A percentile compares a stretch with the other conserved stretches of the same genome.
Conservation (phyloP, 2,329 filamentous ascomycete genomes). For the Trichoderma semiorbis region DNA sequence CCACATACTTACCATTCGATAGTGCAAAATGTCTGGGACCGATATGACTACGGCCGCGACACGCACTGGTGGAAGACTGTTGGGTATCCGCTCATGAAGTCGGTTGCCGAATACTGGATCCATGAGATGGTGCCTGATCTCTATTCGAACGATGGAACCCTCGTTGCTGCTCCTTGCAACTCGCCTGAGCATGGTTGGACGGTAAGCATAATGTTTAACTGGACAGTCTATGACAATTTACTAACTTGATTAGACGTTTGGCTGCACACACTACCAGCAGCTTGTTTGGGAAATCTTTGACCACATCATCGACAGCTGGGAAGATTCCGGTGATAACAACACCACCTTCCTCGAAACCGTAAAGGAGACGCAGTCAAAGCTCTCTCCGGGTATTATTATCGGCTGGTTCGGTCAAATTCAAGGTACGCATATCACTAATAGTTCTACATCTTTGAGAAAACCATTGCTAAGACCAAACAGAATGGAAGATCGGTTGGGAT, state of each 20-base stretch:
- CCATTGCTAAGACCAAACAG: neutral
- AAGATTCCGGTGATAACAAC: constrained; percentile 26
- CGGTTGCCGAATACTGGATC: constrained; percentile 54
- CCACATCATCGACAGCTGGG: constrained; percentile 31
- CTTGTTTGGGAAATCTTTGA: constrained; percentile 44
- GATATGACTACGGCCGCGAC: constrained; percentile 52
- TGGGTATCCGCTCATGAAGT: constrained; percentile 54
- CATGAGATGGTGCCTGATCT: constrained; percentile 49
- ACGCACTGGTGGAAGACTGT: constrained; percentile 41
- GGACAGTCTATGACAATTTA: fast-evolving
- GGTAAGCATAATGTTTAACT: neutral
- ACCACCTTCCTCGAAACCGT: constrained; percentile 34
- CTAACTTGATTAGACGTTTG: constrained; percentile 39
- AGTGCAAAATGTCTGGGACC: constrained; percentile 57
- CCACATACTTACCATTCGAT: constrained; percentile 27
- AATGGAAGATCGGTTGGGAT: constrained; percentile 34
- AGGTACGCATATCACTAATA: neutral
- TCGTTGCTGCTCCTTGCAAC: constrained; percentile 57
- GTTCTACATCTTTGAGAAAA: fast-evolving
- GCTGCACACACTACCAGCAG: constrained; percentile 53
- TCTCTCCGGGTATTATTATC: constrained; percentile 11
- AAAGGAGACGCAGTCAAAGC: constrained; percentile 4
- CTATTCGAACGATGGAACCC: constrained; percentile 47
- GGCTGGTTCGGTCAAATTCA: constrained; percentile 16
- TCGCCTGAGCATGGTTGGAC: constrained; percentile 55